Conservation (phyloP, 306 rosid species). For the Trifolium repens region DNA sequence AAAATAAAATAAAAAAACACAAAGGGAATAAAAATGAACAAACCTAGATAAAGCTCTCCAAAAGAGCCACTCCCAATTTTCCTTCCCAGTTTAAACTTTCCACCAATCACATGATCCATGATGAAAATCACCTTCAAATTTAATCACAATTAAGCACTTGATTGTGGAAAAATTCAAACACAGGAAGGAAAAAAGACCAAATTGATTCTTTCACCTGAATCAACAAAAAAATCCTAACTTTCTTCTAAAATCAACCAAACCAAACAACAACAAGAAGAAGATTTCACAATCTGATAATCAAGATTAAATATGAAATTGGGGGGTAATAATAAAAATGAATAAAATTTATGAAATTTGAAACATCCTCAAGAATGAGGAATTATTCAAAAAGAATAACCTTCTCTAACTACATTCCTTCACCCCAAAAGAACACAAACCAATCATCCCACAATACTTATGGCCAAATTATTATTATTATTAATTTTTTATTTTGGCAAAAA, state of each 20-base stretch:
- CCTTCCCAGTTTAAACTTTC: slow-evolving; percentile 93
- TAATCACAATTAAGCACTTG: slow-evolving; percentile 51
- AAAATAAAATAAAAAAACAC: not conserved
- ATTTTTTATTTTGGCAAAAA: not conserved
- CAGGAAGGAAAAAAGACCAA: slow-evolving; percentile 27
- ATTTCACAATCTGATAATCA: slow-evolving; percentile 27
- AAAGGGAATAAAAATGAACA: slow-evolving; percentile 7
- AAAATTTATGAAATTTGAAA: slow-evolving; percentile 29
- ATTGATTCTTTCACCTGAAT: slow-evolving; percentile 45
- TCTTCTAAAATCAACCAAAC: slow-evolving; percentile 44
- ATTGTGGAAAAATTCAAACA: slow-evolving; percentile 50
- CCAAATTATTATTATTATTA: not conserved
- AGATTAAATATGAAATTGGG: slow-evolving; percentile 13
- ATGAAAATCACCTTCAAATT: slow-evolving; percentile 55
- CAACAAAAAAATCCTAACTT: slow-evolving; percentile 38
- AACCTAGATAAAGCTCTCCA: slow-evolving; percentile 97
- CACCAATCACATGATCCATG: slow-evolving; percentile 96
- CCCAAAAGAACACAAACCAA: slow-evolving; percentile 34
- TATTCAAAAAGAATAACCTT: slow-evolving; percentile 34
- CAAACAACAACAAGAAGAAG: slow-evolving; percentile 35
- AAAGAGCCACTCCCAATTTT: slow-evolving; percentile 99
- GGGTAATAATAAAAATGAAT: slow-evolving; percentile 3
- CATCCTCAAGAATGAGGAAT: slow-evolving; percentile 53
- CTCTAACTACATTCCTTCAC: slow-evolving; percentile 49
- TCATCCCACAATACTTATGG: slow-evolving; percentile 37